These are phyloP conservation scores for Eucalyptus guilfoylei DNA, from an alignment of 345 rosid species.

Conservation along the genomic window DNA sequence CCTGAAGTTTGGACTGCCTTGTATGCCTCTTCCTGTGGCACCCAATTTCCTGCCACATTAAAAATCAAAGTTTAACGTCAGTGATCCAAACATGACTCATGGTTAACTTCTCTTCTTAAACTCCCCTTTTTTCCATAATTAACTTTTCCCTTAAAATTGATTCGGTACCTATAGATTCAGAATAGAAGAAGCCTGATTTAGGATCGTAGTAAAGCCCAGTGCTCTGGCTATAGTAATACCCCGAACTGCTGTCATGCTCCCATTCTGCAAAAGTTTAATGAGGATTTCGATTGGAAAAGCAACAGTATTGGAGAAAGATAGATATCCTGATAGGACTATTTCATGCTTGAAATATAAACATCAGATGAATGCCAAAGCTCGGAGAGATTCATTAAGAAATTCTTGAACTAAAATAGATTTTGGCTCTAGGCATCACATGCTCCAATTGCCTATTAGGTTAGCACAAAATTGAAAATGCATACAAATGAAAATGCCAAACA, in stretches of 20 bases:
- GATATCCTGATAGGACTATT: not conserved
- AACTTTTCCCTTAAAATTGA: not conserved
- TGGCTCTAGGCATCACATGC: not conserved
- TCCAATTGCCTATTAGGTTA: not conserved
- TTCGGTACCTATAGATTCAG: conserved; percentile 61
- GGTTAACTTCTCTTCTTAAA: not conserved
- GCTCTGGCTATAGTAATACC: conserved; percentile 52
- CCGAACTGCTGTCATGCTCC: conserved; percentile 51
- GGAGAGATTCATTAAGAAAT: not conserved
- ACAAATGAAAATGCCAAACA: not conserved
- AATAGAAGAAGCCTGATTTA: conserved; percentile 77
- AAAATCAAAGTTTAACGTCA: not conserved
- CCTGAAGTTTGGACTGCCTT: conserved; percentile 27
- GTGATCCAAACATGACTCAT: not conserved
- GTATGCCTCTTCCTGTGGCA: conserved; percentile 76
- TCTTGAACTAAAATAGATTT: not conserved
- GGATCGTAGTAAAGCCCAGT: conserved; percentile 67
- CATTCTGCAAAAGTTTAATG: conserved; percentile 37
- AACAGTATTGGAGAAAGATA: not conserved
- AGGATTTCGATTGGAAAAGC: not conserved
- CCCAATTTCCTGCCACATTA: conserved; percentile 78
- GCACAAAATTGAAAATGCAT: not conserved
- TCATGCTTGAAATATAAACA: not conserved
- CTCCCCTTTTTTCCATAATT: not conserved
- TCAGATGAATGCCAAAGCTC: not conserved